Percentiles rank a stretch among this genome's conserved stretches.
Conservation (phyloP, 768 basidiomycete species). For the Boletus rufocinnamomeus region DNA sequence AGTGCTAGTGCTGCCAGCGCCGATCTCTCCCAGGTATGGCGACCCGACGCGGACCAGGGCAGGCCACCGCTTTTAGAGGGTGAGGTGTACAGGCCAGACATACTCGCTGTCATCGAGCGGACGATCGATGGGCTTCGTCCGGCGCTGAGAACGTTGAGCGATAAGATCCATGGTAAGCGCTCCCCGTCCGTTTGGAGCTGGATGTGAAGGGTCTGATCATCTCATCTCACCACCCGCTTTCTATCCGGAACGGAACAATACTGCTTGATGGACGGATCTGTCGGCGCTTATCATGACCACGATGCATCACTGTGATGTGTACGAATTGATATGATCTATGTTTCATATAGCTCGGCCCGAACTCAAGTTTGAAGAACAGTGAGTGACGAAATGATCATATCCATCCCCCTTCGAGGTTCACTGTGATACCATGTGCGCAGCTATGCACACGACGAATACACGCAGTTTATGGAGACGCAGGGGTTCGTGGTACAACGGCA, state of each 20-base stretch:
- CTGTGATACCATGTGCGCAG: too few relatives aligned
- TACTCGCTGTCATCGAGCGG: conserved; percentile 60
- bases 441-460: conserved; percentile 70
- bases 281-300: neutral
- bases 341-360: conserved; percentile 62
- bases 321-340: neutral
- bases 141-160: conserved; percentile 60
- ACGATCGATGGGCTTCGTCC: conserved; percentile 53
- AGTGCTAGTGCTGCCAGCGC: neutral
- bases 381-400: neutral
- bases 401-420: too few relatives aligned
- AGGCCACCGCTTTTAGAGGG: neutral
- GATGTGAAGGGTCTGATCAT: neutral
- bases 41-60: conserved; percentile 2
- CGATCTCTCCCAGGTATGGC: neutral
- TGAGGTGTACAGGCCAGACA: conserved; percentile 54
- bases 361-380: conserved; percentile 68
- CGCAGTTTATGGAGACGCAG: conserved; percentile 62
- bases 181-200: neutral
- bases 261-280: too few relatives aligned
- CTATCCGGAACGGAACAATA: neutral
- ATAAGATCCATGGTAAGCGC: conserved; percentile 66
- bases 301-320: too few relatives aligned
- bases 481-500: conserved; percentile 66
- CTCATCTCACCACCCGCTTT: neutral